Percentiles rank a stretch among this genome's conserved stretches.
phyloP scores from a whole-genome alignment of 805 yeast genomes.

The Metschnikowia lunata region DNA sequence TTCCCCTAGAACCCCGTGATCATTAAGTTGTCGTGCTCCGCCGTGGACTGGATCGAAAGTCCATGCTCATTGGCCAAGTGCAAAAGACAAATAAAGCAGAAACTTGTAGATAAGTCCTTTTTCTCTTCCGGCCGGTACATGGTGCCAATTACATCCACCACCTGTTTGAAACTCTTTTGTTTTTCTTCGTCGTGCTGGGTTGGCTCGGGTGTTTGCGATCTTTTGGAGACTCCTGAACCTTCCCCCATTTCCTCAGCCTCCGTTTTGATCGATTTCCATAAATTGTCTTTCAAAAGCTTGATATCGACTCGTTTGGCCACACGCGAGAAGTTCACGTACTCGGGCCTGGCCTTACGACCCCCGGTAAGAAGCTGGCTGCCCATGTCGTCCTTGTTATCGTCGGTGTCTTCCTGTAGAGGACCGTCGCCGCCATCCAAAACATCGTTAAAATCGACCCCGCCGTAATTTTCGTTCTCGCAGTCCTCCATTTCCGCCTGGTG shows the following conservation, averaged over 20 bases:
- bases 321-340: conserved; percentile 54
- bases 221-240: not conserved
- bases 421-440: conserved; percentile 30
- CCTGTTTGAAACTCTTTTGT: conserved; percentile 36
- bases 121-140: conserved; percentile 54
- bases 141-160: conserved; percentile 46
- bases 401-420: conserved; percentile 6
- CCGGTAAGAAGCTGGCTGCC: conserved; percentile 20
- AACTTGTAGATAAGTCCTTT: conserved; percentile 75
- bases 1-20: conserved; percentile 20
- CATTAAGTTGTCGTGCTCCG: conserved; percentile 35
- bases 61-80: conserved; percentile 89
- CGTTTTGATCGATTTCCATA: conserved; percentile 57
- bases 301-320: conserved; percentile 80
- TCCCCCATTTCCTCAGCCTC: conserved; percentile 11
- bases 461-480: conserved; percentile 33
- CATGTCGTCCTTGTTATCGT: conserved; percentile 11
- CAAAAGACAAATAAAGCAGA: conserved; percentile 75
- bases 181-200: conserved; percentile 9
- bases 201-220: conserved; percentile 7
- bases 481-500: conserved; percentile 42
- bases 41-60: conserved; percentile 48
- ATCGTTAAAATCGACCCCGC: conserved; percentile 42
- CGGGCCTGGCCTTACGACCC: conserved; percentile 31
- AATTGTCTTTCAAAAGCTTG: conserved; percentile 61